Evolutionary conservation across 2,329 filamentous ascomycete species (phyloP).

Genomic region (Davidsoniella eucalypti): DNA sequence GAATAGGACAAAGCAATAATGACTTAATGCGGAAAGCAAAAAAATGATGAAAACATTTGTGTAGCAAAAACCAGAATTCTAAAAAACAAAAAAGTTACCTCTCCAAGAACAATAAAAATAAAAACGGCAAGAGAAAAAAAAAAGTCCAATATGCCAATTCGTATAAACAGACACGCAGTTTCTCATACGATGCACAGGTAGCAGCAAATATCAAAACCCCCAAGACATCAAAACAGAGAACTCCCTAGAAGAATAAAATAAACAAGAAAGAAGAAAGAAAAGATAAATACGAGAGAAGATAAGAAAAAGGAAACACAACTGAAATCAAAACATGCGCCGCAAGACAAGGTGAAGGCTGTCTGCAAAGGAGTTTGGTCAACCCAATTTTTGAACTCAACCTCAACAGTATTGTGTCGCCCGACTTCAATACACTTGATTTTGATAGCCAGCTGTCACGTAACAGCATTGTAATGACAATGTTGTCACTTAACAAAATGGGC

Average conservation of each 20-base stretch:
- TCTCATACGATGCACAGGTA: no score
- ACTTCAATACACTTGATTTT: no score
- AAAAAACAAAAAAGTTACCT: background rate
- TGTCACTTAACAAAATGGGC: background rate
- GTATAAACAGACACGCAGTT: no score
- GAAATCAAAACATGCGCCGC: background rate
- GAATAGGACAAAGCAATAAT: conserved; percentile 10
- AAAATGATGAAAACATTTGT: background rate
- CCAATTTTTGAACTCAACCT: no score
- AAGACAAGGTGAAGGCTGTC: no score
- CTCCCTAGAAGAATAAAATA: background rate
- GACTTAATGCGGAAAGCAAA: no score
- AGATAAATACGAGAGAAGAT: background rate
- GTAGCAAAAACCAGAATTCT: conserved; percentile 10
- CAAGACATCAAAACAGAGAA: background rate
- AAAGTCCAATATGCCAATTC: no score
- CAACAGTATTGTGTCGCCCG: no score
- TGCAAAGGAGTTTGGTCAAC: no score
- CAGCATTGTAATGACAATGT: no score
- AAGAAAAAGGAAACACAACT: background rate
- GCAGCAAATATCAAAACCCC: no score
- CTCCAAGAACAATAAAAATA: background rate
- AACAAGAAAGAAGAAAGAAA: background rate
- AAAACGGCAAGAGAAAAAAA: background rate
- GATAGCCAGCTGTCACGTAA: no score